Evolutionary conservation across 2,329 filamentous ascomycete genomes (phyloP).

Genomic region (Aspergillus pseudoviridinutans): DNA sequence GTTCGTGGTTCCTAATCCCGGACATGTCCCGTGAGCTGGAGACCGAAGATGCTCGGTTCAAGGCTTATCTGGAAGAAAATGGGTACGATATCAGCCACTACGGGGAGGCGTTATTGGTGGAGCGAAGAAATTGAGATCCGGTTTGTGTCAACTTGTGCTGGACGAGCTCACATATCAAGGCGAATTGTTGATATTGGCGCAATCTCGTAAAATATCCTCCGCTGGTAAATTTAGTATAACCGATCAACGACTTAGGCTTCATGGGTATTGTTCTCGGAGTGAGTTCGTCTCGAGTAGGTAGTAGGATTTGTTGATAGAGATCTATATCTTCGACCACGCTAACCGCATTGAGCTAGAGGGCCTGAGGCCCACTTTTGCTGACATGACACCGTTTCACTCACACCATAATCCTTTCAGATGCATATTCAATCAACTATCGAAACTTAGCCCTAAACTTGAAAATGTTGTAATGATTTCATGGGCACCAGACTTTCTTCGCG

Average conservation of each 20-base stretch:
- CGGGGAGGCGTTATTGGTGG: too few relatives aligned
- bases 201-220: too few relatives aligned
- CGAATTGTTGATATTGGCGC: too few relatives aligned
- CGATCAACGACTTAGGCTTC: too few relatives aligned
- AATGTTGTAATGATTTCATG: background rate
- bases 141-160: background rate
- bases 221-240: too few relatives aligned
- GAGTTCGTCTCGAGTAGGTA: too few relatives aligned
- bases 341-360: background rate
- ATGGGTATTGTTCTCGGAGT: too few relatives aligned
- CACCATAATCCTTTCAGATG: background rate
- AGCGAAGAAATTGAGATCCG: slow-evolving; percentile 9
- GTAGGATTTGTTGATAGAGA: background rate
- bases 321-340: background rate
- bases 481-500: background rate
- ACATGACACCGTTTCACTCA: background rate
- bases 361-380: background rate
- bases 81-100: too few relatives aligned
- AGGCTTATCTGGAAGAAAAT: slow-evolving; percentile 37
- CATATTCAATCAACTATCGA: background rate
- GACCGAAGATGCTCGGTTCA: slow-evolving; percentile 45
- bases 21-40: slow-evolving; percentile 42
- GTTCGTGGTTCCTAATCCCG: slow-evolving; percentile 46
- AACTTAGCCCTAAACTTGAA: background rate
- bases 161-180: slow-evolving; percentile 28